Base-by-base conservation (phyloP, 192 early-diverging fungal species). In the Entophlyctis helioformis region DNA sequence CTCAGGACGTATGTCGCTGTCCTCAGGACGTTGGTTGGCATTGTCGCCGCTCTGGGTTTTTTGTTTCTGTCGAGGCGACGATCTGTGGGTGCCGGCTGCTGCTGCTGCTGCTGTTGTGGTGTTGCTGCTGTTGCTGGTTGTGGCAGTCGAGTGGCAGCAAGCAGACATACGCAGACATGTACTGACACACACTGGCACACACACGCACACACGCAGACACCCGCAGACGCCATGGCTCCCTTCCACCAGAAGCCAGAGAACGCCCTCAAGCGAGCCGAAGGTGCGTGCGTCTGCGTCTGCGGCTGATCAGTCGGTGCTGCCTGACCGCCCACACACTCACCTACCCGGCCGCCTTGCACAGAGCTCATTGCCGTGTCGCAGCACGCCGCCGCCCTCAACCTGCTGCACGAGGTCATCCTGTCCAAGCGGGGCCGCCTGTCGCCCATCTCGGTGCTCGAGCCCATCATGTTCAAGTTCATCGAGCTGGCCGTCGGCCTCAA, bases 401-500 rank as follows among this genome's bases (percentile, higher is more conserved):
- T 87, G 19, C 80, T 98, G 39, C 82, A 91, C 58, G 93, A 98
- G 53, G 81, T 89, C 35, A 79, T 98, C 50, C 84, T 88, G 59
- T 81, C 83, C 41, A 91, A 90, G 63, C 82, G 89, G 42, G 79
- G 89, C 36, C 81, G 93, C 51, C 78, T 71, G 44, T 84, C 79
- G 37, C 80, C 87, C 21, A 65, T 95, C 16, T 58, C 67, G 22
- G 70, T 72, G 22, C 75, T 93, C 46, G 92, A 98, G 69, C 91
- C 92, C 49, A 91, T 94, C 49, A 76, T 96, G 69, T 73, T 87
- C 56, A 84, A 86, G 62, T 95, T 91, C 61, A 76, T 96, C 34
- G 86, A 92, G 59, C 76, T 97, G 39, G 81, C 81, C 56, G 90
- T 97, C 12, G 65, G 82, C 53, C 72, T 89, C 26, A 74, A 88